Conservation (phyloP, 2,329 filamentous ascomycete genomes). For the Chrysoporthe deuterocubensis region DNA sequence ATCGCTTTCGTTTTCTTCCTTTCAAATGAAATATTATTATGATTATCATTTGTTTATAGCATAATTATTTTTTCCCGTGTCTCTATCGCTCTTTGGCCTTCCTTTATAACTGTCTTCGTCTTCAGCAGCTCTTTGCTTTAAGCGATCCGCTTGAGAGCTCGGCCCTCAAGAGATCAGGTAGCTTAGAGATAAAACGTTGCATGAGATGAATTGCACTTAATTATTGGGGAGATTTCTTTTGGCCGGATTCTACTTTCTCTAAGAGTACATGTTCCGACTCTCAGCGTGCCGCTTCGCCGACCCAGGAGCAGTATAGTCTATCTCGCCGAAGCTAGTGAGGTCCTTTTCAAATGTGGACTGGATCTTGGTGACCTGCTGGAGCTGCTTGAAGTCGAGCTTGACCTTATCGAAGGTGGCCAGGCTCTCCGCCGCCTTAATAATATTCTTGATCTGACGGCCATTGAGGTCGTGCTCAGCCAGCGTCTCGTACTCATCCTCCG, state of each 20-base stretch:
- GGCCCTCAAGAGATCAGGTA: not conserved
- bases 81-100: not conserved
- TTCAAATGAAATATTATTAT: too few relatives aligned
- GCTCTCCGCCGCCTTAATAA: constrained; percentile 37
- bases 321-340: constrained; percentile 29
- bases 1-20: too few relatives aligned
- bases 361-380: constrained; percentile 38
- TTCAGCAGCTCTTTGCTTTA: not conserved
- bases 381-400: constrained; percentile 34
- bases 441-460: constrained; percentile 38
- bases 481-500: constrained; percentile 30
- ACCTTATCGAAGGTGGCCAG: constrained; percentile 39
- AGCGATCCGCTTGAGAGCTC: not conserved
- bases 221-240: not conserved
- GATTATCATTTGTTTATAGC: not conserved
- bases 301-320: constrained; percentile 30
- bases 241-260: not conserved
- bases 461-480: constrained; percentile 34
- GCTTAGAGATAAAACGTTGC: not conserved
- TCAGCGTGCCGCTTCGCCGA: constrained; percentile 24
- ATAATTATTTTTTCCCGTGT: too few relatives aligned
- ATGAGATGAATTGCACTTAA: not conserved
- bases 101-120: not conserved
- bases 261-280: constrained; percentile 25
- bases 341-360: constrained; percentile 40